These are phyloP conservation scores for Agrocybe praecox DNA, from an alignment of 768 basidiomycete species.

Conservation along the genomic window DNA sequence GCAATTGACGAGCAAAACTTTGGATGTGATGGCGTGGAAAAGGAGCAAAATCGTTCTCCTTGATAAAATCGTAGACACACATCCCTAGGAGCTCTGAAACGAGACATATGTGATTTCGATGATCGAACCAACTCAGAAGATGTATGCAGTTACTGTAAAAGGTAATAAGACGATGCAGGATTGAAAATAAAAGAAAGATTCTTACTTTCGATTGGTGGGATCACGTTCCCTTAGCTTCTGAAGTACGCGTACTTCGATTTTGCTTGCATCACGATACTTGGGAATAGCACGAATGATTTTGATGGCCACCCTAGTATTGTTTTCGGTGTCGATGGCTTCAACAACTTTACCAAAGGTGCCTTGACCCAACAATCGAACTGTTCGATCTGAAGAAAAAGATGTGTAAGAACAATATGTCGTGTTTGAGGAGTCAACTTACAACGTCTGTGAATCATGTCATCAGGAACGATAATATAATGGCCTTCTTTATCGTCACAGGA, in stretches of 20 bases:
- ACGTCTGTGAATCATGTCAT: constrained; percentile 84
- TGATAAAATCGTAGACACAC: constrained; percentile 99
- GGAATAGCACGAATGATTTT: constrained; percentile 99
- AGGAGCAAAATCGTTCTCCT: constrained; percentile 95
- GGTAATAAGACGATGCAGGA: constrained; percentile 19
- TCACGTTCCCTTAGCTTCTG: constrained; percentile 90
- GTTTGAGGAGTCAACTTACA: constrained; percentile 53
- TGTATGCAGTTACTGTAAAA: constrained; percentile 92
- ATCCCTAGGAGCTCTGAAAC: constrained; percentile 95
- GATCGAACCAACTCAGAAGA: constrained; percentile 92
- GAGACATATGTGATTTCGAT: constrained; percentile 95
- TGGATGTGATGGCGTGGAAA: constrained; percentile 98
- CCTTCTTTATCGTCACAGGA: constrained; percentile 98
- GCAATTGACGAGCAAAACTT: constrained; percentile 88
- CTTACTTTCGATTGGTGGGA: constrained; percentile 86
- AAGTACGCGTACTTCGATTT: constrained; percentile 95
- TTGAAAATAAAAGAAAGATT: constrained; percentile 22
- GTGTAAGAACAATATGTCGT: constrained; percentile 13
- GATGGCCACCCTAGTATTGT: constrained; percentile 84
- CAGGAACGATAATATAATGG: constrained; percentile 93
- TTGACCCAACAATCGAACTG: constrained; percentile 88
- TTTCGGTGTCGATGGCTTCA: constrained; percentile 82
- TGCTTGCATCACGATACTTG: constrained; percentile 98
- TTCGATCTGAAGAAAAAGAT: constrained; percentile 68
- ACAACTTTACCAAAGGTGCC: constrained; percentile 99